Evolutionary conservation across 148 eudicot species (phyloP).

Genomic region (Rhododendron simsii): DNA sequence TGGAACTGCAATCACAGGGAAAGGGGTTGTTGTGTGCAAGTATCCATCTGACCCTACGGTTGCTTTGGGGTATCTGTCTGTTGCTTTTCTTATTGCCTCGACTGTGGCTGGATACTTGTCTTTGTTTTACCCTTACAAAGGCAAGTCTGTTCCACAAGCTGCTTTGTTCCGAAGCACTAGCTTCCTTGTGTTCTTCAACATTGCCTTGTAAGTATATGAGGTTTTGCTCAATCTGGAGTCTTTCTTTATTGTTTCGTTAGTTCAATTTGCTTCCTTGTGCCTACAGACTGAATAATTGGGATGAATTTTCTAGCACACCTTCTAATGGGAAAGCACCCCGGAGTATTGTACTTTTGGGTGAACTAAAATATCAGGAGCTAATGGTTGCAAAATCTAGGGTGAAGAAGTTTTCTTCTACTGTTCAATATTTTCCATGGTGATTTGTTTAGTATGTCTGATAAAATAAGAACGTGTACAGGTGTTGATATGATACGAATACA

Average conservation of each 20-base stretch:
- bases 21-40: slow-evolving; percentile 76
- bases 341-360: not conserved
- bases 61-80: slow-evolving; percentile 62
- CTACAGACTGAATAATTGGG: not conserved
- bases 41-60: slow-evolving; percentile 75
- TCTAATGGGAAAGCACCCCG: not conserved
- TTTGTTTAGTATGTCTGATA: not conserved
- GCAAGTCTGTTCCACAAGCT: slow-evolving; percentile 58
- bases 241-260: not conserved
- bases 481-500: not conserved
- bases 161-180: slow-evolving; percentile 67
- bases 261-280: not conserved
- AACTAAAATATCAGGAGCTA: not conserved
- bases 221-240: not conserved
- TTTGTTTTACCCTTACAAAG: slow-evolving; percentile 70
- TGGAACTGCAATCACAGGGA: slow-evolving; percentile 69
- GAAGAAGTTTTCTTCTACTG: not conserved
- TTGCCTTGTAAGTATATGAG: slow-evolving; percentile 57
- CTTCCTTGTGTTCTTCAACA: slow-evolving; percentile 66
- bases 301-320: not conserved
- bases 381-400: not conserved
- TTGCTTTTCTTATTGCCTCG: slow-evolving; percentile 43
- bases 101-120: slow-evolving; percentile 52
- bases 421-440: not conserved
- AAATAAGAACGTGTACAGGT: too few relatives aligned